Base-by-base conservation (phyloP, 257 asterid species). In the Misopates orontium region DNA sequence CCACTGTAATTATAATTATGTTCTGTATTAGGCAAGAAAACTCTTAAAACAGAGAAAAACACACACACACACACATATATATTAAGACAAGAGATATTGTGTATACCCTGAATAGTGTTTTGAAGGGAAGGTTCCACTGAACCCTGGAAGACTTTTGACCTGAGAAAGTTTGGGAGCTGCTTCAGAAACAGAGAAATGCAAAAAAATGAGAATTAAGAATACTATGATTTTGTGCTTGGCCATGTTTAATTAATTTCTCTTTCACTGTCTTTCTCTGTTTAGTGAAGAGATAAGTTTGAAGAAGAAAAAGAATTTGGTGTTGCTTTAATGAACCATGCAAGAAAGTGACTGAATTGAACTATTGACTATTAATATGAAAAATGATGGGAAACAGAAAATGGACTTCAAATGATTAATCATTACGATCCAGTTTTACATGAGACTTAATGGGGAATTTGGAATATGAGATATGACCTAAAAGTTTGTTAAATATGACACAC, bases 111-210 rank as follows among this genome's bases (percentile, higher is more conserved):
- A 73, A 71, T 82, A 78, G 60, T 85, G 92, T 44, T 80, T 83
- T 3, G 92, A 83, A 64, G 89, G 92, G 52, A 85, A 79, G 57
- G 72, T 72, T 69, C 85, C 92, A 15, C 41, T 45, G 73, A 85
- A 85, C 12, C 87, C 87, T 19, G 89, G 89, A 39, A 83, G 88
- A 49, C 28, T 60, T 56, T 13, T 74, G 50, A 80, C 71, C 16
- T 66, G 79, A 56, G 84, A 75, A 61, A 42, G 50, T 32, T 64
- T 7, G 16, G 90, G 87, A 7, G 87, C 88, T 62, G 88, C 80
- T 62, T 76, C 76, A 69, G 50, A 51, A 42, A 59, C 40, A 48
- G 55, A 51, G 39, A 69, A 22, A 67, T 73, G 71, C 54, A 62
- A 64, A 62, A 62, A 69, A 75, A 76, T 69, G 75, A 58, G 59